Evolutionary conservation across 345 rosid species (phyloP), one percentile per base, ranked within the genome.

Genomic region (Draba incana): DNA sequence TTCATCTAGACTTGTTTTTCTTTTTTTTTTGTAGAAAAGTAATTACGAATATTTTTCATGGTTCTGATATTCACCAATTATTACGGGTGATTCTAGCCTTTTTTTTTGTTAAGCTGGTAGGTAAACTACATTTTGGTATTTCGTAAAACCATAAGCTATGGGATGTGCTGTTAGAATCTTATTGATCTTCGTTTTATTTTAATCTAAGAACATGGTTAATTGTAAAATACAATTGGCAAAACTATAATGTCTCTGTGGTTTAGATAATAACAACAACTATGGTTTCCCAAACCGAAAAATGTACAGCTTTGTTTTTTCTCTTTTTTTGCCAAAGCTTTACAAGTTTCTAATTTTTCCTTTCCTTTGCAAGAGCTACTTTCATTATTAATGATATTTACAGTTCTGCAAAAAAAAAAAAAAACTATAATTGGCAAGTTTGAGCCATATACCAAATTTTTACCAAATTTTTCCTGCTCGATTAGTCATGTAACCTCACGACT

Each of bases 101-200:
- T 52, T 53, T 15, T 38, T 28, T 28, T 4, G 31, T 9, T 14
- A 70, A 60, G 48, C 20, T 45, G 51, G 64, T 64, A n/a, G 70
- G 77, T 65, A 49, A 57, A 74, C 73, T 60, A 54, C 37, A 74
- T 66, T 73, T 72, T 28, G 13, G 54, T 30, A 41, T 65, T 43
- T 3, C 53, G 51, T 50, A 66, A 58, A 50, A 50, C 10, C 23
- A 4, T 48, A 41, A 6, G 8, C 24, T 35, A 14, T n/a, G 51
- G 38, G 71, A 65, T 57, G 58, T 72, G 47, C 65, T 72, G 47
- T 65, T 31, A 0, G 59, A 41, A 49, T 72, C 11, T 23, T 49
- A 58, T 31, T 35, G 8, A 35, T 65, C 41, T 15, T 64, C 14
- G 30, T 33, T 46, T 37, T 54, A 64, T 30, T 38, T 55, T 47